Conservation (phyloP, 257 asterid species). For the Rubia yunnanensis region DNA sequence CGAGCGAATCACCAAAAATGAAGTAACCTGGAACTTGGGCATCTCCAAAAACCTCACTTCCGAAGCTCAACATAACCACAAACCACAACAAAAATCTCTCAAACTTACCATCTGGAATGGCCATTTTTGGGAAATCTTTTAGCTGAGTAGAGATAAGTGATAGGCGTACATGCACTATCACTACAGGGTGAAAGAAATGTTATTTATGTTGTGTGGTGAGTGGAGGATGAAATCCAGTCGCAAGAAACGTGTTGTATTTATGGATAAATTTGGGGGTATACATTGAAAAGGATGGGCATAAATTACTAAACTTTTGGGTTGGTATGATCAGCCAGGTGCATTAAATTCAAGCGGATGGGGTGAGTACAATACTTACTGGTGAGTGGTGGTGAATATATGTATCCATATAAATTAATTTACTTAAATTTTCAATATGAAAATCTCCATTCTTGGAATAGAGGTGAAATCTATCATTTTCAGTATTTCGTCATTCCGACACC, state of each 20-base stretch:
- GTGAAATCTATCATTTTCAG: no score
- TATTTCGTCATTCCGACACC: no score
- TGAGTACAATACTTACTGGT: not conserved
- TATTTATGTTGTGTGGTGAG: not conserved
- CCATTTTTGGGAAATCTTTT: not conserved
- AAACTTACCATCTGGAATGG: not conserved
- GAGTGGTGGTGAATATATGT: no score
- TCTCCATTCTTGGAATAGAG: no score
- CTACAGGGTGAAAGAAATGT: not conserved
- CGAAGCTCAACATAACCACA: slow-evolving; percentile 1
- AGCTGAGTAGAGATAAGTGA: not conserved
- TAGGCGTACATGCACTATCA: not conserved
- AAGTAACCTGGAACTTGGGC: slow-evolving; percentile 39
- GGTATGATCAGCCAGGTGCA: slow-evolving; percentile 10
- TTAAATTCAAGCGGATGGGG: slow-evolving; percentile 19
- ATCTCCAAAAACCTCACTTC: slow-evolving; percentile 11
- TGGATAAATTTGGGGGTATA: not conserved
- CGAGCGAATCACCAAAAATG: slow-evolving; percentile 36
- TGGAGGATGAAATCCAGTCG: not conserved
- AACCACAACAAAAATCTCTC: not conserved
- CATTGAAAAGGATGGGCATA: not conserved
- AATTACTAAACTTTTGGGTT: not conserved
- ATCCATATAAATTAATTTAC: no score
- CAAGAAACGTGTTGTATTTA: not conserved
- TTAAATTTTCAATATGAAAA: not conserved